Percentiles rank a stretch among this genome's conserved stretches.
Conservation (phyloP, 2,329 filamentous ascomycete genomes). For the Colletotrichum limetticola region DNA sequence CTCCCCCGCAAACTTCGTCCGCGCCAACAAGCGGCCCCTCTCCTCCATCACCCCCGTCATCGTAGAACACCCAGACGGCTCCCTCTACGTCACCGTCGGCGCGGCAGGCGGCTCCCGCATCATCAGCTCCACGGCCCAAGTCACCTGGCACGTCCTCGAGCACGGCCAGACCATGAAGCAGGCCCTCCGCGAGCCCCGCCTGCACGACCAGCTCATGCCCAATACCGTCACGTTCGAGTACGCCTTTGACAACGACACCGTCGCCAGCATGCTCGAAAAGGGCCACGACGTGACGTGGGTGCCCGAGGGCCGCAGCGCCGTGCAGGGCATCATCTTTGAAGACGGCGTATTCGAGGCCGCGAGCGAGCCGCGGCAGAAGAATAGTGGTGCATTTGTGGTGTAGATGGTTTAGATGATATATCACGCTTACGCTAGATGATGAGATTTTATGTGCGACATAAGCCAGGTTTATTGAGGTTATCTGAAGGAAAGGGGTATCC, state of each 20-base stretch:
- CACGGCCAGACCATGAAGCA: constrained; percentile 66
- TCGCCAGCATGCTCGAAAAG: constrained; percentile 68
- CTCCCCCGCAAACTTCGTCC: constrained; percentile 82
- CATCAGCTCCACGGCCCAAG: constrained; percentile 81
- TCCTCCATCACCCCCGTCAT: constrained; percentile 86
- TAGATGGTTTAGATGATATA: constrained; percentile 37
- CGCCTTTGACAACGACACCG: constrained; percentile 72
- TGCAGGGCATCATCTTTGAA: constrained; percentile 72
- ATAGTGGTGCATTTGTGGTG: constrained; percentile 71
- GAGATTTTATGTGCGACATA: background rate
- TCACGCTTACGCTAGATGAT: background rate
- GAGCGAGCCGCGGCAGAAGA: constrained; percentile 78
- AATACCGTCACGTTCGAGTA: constrained; percentile 76
- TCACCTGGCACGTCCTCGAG: constrained; percentile 78
- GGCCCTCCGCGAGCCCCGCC: constrained; percentile 72
- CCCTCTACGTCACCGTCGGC: constrained; percentile 76
- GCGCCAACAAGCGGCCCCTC: constrained; percentile 82
- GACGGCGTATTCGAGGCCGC: constrained; percentile 83
- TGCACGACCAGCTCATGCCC: constrained; percentile 87
- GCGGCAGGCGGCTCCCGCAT: constrained; percentile 86
- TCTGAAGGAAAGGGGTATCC: constrained; percentile 48
- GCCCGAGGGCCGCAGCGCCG: constrained; percentile 70
- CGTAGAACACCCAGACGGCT: constrained; percentile 70
- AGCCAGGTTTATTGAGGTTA: constrained; percentile 21
- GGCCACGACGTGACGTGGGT: constrained; percentile 82